Evolutionary conservation across 163 green algal species (phyloP).

Genomic region (Volvox carteri): DNA sequence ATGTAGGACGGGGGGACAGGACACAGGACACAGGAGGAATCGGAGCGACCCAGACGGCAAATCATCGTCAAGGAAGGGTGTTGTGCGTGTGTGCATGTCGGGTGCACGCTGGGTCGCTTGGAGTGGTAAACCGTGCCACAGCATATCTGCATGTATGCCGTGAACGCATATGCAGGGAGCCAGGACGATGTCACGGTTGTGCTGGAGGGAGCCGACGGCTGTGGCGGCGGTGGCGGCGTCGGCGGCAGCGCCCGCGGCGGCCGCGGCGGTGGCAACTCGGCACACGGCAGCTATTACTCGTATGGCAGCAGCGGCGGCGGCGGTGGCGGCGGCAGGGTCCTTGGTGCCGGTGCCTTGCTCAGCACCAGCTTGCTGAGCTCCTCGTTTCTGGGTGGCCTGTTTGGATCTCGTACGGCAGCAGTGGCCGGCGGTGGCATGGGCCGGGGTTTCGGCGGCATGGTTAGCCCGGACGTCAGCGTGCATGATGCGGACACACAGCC

Average conservation of each 20-base stretch:
- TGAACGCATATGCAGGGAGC: conserved; percentile 21
- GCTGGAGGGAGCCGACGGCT: conserved; percentile 24
- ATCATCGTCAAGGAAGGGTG: no score
- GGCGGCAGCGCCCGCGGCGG: not conserved
- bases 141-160: not conserved
- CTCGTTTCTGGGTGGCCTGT: not conserved
- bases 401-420: not conserved
- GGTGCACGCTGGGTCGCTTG: no score
- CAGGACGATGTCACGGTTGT: conserved; percentile 45
- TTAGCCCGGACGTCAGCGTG: conserved; percentile 21
- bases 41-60: no score
- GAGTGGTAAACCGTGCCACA: no score
- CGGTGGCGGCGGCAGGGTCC: not conserved
- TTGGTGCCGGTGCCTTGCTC: conserved; percentile 7
- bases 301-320: conserved; percentile 39
- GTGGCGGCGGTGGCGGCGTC: not conserved
- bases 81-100: no score
- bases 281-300: conserved; percentile 3
- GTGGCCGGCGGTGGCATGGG: not conserved
- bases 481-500: conserved; percentile 8
- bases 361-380: not conserved
- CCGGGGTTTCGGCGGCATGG: no score
- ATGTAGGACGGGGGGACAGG: no score
- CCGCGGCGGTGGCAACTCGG: not conserved
- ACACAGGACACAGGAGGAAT: no score